Evolutionary conservation across 129 eudicot genomes (phyloP).

Genomic region (Mikania micrantha): DNA sequence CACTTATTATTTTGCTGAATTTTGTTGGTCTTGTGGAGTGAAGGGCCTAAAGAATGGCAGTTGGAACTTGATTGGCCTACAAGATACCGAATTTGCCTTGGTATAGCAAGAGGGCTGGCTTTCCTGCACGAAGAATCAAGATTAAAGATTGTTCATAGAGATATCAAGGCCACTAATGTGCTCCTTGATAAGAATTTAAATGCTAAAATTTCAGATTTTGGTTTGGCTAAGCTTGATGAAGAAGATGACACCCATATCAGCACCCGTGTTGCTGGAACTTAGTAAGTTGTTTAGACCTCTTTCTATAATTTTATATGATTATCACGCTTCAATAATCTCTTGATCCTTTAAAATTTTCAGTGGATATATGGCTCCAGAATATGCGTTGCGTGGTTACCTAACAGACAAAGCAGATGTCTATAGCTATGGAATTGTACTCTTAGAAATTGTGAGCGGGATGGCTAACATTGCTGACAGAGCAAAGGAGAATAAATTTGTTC

Average conservation of each 20-base stretch:
- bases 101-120: conserved; percentile 64
- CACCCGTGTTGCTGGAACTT: conserved; percentile 79
- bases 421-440: conserved; percentile 56
- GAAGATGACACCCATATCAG: conserved; percentile 67
- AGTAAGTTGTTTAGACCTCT: conserved; percentile 35
- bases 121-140: conserved; percentile 74
- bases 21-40: background rate
- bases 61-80: conserved; percentile 63
- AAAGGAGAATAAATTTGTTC: conserved; percentile 34
- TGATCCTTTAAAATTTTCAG: conserved; percentile 19
- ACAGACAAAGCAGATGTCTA: conserved; percentile 75
- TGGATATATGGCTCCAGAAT: conserved; percentile 87
- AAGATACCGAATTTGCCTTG: conserved; percentile 55
- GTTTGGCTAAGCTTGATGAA: conserved; percentile 76
- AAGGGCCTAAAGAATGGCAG: conserved; percentile 46
- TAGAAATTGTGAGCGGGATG: conserved; percentile 58
- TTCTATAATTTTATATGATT: background rate
- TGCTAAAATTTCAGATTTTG: conserved; percentile 77
- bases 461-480: conserved; percentile 41
- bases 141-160: conserved; percentile 69
- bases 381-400: conserved; percentile 65
- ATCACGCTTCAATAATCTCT: background rate
- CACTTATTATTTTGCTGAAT: conserved; percentile 2
- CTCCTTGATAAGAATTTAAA: conserved; percentile 54
- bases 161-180: conserved; percentile 75